Evolutionary conservation across 257 asterid genomes (phyloP), one percentile per base, ranked within the genome.

Genomic region (Parsonsia alboflavescens): DNA sequence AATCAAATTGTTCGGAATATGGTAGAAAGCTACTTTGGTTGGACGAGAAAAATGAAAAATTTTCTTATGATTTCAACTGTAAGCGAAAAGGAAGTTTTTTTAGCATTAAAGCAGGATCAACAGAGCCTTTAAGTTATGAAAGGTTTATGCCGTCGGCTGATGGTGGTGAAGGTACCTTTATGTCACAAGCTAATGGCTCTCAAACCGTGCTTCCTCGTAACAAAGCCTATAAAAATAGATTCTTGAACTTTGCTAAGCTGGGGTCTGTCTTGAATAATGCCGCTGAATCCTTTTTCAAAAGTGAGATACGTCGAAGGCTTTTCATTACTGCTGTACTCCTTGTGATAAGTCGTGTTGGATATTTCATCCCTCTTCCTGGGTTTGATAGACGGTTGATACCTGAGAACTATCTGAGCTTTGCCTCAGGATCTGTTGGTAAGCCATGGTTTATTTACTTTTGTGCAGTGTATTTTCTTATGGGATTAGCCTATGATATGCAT

Each of bases 301-400:
- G 99, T 81, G 98, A 94, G 85, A 94, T 94, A 79, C 85, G 99
- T 17, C 87, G 96, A 80, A 87, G 99, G 89, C 84, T 94, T 78
- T 92, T 90, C 85, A 85, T 92, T 83, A 94, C 99, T 39, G 96
- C 92, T 78, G 81, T 85, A 19, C 83, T 94, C 77, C 75, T 94
- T 63, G 83, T 90, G 41, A 75, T 90, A 33, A 94, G 99, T 78
- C 97, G 99, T 67, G 78, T 92, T 50, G 98, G 99, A 7, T 92
- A 92, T 80, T 94, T 92, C 76, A 88, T 94, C 78, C 99, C 98
- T 48, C 82, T 94, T 44, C 98, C 99, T 21, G 99, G 99, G 69
- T 94, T 89, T 65, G 99, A 94, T 83, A 83, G 99, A 85, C 86
- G 94, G 81, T 75, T 94, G 86, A 92, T 94, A 83, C 99, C 99